Evolutionary conservation across 176 grass and related monocot genomes (phyloP).

Genomic region (Thinopyrum elongatum): DNA sequence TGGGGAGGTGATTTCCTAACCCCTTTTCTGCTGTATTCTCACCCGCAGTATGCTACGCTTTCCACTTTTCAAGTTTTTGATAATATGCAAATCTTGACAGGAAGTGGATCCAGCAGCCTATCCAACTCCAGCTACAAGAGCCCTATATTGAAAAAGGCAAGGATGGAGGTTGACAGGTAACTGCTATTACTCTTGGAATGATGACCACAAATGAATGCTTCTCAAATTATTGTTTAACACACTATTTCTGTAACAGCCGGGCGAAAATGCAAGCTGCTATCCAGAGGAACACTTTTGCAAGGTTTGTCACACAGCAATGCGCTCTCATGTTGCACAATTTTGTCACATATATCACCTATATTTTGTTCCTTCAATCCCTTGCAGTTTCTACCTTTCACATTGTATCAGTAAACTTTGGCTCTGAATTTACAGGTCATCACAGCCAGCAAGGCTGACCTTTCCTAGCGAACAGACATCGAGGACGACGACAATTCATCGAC

Average conservation of each 20-base stretch:
- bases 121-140: slow-evolving; percentile 51
- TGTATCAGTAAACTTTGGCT: background rate
- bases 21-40: background rate
- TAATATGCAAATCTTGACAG: slow-evolving; percentile 18
- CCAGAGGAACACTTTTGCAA: slow-evolving; percentile 36
- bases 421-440: slow-evolving; percentile 23
- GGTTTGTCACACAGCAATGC: slow-evolving; percentile 28
- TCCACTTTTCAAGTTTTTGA: background rate
- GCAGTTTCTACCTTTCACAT: background rate
- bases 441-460: slow-evolving; percentile 22
- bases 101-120: slow-evolving; percentile 49
- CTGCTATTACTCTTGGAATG: background rate
- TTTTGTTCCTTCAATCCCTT: background rate
- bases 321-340: background rate
- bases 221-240: slow-evolving; percentile 32
- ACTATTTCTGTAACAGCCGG: slow-evolving; percentile 34
- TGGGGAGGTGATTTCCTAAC: slow-evolving; percentile 33
- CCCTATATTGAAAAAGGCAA: slow-evolving; percentile 46
- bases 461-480: slow-evolving; percentile 21
- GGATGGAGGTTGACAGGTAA: slow-evolving; percentile 51
- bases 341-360: background rate
- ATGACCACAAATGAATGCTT: background rate
- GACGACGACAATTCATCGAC: slow-evolving; percentile 39
- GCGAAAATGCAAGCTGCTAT: slow-evolving; percentile 49
- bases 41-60: background rate